Base-by-base conservation (phyloP, 768 basidiomycete species). In the Lactarius hengduanensis region DNA sequence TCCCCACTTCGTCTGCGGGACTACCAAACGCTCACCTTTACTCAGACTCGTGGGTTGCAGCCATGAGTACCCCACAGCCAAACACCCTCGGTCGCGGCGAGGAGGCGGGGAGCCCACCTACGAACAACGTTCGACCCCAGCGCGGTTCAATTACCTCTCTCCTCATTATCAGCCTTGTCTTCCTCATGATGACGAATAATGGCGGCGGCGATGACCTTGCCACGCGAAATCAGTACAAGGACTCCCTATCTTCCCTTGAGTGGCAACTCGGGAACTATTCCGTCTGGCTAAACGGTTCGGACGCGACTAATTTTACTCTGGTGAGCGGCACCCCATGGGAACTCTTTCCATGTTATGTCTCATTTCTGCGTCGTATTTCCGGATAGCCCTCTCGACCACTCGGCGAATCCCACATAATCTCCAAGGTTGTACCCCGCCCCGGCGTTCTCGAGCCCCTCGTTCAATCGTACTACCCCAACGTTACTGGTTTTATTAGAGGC, bases 181-280 rank as follows among this genome's bases (percentile, higher is more conserved):
- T 93, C 32, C 92, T 89, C 76, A 82, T 93, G 84, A 83, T 93
- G 75, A 90, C 88, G 57, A 91, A 86, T 71, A 86, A 88, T 66
- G 87, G 82, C 66, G 13, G 45, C 11, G 82, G 84, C 8, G 90
- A 91, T 71, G 88, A 90, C 72, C 84, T 83, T 65, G 77, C 86
- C 5, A 82, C 83, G 18, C 79, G 85, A 65, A 84, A 83, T 70
- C 85, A 86, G 64, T 90, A 89, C 74, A 81, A 89, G 72, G 84
- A 91, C 68, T 78, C 85, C n/a, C 72, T 93, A 5, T 77, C 80
- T 36, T 80, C 80, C 8, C 74, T 92, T 66, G 80, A 80, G 38
- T 79, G 83, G 72, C 85, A 90, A 67, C 75, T 87, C 15, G 82
- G 82, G n/a, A 91, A 92, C 74, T 93, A 84, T 71, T 87, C 88